Evolutionary conservation across 805 yeast genomes (phyloP), one percentile per base, ranked within the genome.

Genomic region (Schizosaccharomyces osmophilus): DNA sequence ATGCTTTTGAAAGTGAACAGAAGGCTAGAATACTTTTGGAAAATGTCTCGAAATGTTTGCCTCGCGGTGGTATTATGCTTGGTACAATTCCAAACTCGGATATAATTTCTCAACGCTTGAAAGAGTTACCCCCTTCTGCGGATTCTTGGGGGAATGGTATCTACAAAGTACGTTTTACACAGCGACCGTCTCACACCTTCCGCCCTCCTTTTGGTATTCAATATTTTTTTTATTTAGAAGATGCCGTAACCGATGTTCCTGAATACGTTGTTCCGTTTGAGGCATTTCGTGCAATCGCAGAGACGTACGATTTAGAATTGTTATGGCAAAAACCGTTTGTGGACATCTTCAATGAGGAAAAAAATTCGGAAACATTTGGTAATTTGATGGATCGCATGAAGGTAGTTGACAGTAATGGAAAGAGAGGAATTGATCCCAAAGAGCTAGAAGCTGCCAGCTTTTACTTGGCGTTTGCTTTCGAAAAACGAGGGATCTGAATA

Each of bases 261-360:
- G 99, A 93, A 69, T 93, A 85, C 68, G 94, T 93, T 5, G 96
- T 93, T 5, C 97, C 97, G 0, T 88, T 93, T 71, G 97, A 90
- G 68, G 79, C 83, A 0, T 79, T 93, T 63, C 77, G 95, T 70
- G 80, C 69, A 63, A 73, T 90, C 62, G 94, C 96, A 55, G 87
- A 83, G 68, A 94, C 87, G 63, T 85, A 82, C 70, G 87, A 87
- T 15, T 72, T 90, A 64, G 83, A 81, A 62, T 72, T 93, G 63
- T 78, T 83, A 63, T 80, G 80, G 66, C 83, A 83, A 67, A 82
- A 82, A 75, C 83, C 85, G 61, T 90, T 93, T 67, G 78, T 83
- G 65, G 88, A 87, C 59, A 79, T 88, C 68, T 93, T 87, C 73
- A 82, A 82, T 57, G 82, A 82, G 66, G 89, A 87, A 66, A 83